phyloP scores from a whole-genome alignment of 1,284 basidiomycete genomes.

The Trichosporon asahii region DNA sequence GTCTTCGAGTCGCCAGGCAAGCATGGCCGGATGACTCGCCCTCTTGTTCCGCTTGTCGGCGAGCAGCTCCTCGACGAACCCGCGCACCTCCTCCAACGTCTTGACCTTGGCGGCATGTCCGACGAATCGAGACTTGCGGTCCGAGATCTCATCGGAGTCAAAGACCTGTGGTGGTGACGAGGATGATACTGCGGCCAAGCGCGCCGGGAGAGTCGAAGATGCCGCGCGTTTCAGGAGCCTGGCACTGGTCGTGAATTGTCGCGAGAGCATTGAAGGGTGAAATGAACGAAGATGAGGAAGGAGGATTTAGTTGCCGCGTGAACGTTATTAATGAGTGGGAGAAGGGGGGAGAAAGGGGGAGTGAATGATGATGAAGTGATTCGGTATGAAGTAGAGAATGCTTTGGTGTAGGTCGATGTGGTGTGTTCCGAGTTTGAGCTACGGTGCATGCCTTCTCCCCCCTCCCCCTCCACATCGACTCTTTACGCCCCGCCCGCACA shows the following conservation, averaged over 20 bases:
- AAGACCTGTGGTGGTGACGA: background rate
- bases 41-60: conserved; percentile 59
- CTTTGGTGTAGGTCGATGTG: background rate
- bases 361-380: background rate
- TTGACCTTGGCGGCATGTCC: conserved; percentile 74
- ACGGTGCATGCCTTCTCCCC: background rate
- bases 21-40: conserved; percentile 81
- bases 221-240: background rate
- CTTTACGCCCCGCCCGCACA: background rate
- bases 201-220: background rate
- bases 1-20: conserved; percentile 55
- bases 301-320: background rate
- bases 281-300: background rate
- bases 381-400: background rate
- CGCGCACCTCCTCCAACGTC: conserved; percentile 70
- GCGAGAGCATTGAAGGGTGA: background rate
- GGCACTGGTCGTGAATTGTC: background rate
- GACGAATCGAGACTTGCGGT: conserved; percentile 76
- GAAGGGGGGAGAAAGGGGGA: background rate
- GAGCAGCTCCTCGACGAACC: conserved; percentile 67
- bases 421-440: background rate
- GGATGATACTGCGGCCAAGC: background rate
- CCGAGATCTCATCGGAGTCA: conserved; percentile 39
- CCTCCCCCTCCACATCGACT: background rate
- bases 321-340: background rate